A percentile compares a stretch with the other conserved stretches of the same genome.
phyloP scores from a whole-genome alignment of 1,139 yeast species.

The Maudiozyma humilis region DNA sequence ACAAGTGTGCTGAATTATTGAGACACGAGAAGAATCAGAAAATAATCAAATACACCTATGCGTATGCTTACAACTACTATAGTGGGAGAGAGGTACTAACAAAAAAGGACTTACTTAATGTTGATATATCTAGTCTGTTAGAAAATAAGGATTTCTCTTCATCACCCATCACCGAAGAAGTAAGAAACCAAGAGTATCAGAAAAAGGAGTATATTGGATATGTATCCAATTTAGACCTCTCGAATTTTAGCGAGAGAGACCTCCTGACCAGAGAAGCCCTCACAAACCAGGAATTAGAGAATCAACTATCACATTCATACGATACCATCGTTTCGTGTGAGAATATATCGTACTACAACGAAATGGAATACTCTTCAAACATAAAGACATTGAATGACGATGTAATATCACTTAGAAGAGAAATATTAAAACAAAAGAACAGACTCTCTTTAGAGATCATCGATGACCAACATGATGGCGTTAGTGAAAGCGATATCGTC shows the following conservation, averaged over 20 bases:
- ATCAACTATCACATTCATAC: slow-evolving; percentile 1
- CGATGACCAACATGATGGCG: slow-evolving; percentile 9
- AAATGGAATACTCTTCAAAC: not conserved
- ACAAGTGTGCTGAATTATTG: not conserved
- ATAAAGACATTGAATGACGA: not conserved
- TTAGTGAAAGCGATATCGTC: slow-evolving; percentile 12
- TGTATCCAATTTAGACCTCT: slow-evolving; percentile 30
- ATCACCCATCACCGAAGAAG: slow-evolving; percentile 8
- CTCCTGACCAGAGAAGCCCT: no score
- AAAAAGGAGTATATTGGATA: slow-evolving; percentile 21
- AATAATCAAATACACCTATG: not conserved
- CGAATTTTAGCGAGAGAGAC: not conserved
- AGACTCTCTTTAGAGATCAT: not conserved
- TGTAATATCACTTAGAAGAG: not conserved
- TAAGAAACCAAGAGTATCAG: slow-evolving; percentile 5
- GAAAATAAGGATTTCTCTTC: not conserved
- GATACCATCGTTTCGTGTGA: slow-evolving; percentile 6
- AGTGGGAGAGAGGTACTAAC: not conserved
- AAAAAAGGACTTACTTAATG: slow-evolving; percentile 8
- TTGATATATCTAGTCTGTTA: slow-evolving; percentile 10
- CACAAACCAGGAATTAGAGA: slow-evolving; percentile 1
- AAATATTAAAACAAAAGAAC: not conserved
- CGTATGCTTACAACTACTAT: not conserved
- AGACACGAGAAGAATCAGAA: not conserved
- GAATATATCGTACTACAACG: slow-evolving; percentile 6